Evolutionary conservation across 805 yeast species (phyloP), one percentile per base, ranked within the genome.

Genomic region (Saturnispora ahearnii): DNA sequence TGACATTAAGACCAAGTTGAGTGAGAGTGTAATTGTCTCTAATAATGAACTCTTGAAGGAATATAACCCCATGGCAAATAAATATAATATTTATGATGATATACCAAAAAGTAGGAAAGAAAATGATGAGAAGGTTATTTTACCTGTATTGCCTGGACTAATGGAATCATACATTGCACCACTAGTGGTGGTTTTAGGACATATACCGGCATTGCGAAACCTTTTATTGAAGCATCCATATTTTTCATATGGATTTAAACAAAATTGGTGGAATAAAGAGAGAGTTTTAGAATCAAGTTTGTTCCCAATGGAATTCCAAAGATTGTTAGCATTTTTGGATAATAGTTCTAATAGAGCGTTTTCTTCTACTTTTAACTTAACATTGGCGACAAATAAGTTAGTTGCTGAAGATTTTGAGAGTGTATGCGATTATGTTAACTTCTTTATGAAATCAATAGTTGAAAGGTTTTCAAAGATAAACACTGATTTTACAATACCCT

Each of bases 101-200:
- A 51, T 63, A 10, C 41, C 60, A 3, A 61, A 61, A 43, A 61
- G 60, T 43, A 31, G 52, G 29, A 60, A 66, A 15, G 50, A 47
- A 1, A 55, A 52, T 0, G 42, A 46, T 0, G 71, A 72, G 1
- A 61, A 70, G 0, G 62, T 71, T 2, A 49, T 73, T 13, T 55
- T 73, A 44, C 74, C 76, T 1, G 53, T 57, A 7, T 55, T 58
- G 24, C 53, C 61, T 8, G 69, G 62, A 3, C 51, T 60, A 5
- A 56, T 66, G 37, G 77, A 72, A 52, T 67, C 70, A 21, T 68
- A 70, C 52, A 59, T 73, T 55, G 71, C 72, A 3, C 72, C 78
- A 1, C 40, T 75, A 15, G 51, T 75, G 29, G 65, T 64, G 58
- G 62, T 72, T 5, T 54, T 75, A 6, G 65, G 69, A n/a, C 64